Base-by-base conservation (phyloP, 2,329 filamentous ascomycete genomes). In the Septoria petroselini region DNA sequence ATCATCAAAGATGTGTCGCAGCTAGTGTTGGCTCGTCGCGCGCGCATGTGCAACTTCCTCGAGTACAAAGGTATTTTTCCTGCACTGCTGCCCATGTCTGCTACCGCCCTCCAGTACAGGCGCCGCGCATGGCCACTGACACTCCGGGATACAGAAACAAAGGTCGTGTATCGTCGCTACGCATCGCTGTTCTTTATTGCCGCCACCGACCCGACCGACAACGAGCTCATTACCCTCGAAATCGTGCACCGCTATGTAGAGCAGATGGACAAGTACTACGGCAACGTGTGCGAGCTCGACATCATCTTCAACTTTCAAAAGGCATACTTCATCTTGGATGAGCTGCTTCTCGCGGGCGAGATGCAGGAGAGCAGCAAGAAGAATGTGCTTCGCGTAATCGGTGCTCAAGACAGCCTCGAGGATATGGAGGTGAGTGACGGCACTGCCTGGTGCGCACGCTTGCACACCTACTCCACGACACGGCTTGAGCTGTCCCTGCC, bases 291-390 rank as follows among this genome's bases (percentile, higher is more conserved):
- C 83, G 93, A 98, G 76, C 82, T 98, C 58, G 91, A 97, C 71
- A 96, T 97, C 73, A 98, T 98, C 71, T 98, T 98, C 81, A 97
- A 95, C 70, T 98, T 98, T 71, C 95, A 95, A 63, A 98, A 98
- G 73, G 93, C 93, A 53, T 98, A 98, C 73, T 98, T 97, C 73
- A 98, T 98, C 62, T 82, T 98, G 39, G 93, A 98, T 69, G 93
- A 98, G 74, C 80, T 98, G 55, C 78, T 98, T 59, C 78, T 98
- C 61, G 93, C 93, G 4, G 93, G 93, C 53, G 93, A 98, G 72
- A 83, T 98, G 74, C 93, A 98, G 72, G 93, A 98, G 75, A 97
- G 90, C 72, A 97, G 91, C 72, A 98, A 97, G 77, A 98, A 98
- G 83, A 97, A 97, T 66, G 90, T 98, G 33, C 74, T 98, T 58